Evolutionary conservation across 140 eudicot species (phyloP).

Genomic region (Cichorium intybus): DNA sequence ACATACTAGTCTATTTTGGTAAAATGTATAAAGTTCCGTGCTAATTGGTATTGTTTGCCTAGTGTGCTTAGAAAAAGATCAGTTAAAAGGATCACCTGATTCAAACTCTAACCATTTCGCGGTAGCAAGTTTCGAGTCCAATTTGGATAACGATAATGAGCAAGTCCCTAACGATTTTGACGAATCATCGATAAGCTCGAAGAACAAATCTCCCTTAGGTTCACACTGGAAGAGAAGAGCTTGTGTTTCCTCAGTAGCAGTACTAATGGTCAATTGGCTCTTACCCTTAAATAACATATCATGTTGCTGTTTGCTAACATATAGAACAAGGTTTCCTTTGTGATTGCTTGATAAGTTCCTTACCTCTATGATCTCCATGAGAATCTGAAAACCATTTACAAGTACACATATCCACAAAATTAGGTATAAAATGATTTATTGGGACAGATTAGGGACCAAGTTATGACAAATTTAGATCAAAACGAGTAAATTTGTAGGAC

Average conservation of each 20-base stretch:
- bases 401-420: not conserved
- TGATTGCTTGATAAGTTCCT: constrained; percentile 18
- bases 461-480: not conserved
- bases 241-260: constrained; percentile 20
- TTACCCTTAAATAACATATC: constrained; percentile 30
- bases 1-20: too few species aligned
- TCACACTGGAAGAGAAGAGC: constrained; percentile 41
- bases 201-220: constrained; percentile 35
- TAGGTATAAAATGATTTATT: not conserved
- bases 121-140: constrained; percentile 15
- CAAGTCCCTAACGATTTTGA: constrained; percentile 18
- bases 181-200: constrained; percentile 24
- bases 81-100: constrained; percentile 18
- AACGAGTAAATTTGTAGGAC: not conserved
- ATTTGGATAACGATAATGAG: constrained; percentile 15
- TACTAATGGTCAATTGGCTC: constrained; percentile 18
- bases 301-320: constrained; percentile 35
- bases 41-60: too few species aligned
- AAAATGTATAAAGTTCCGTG: too few species aligned
- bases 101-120: constrained; percentile 25
- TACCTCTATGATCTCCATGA: constrained; percentile 39
- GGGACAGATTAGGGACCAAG: not conserved
- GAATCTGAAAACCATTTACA: constrained; percentile 29
- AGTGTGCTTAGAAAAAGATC: too few species aligned
- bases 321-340: constrained; percentile 26